A percentile compares a stretch with the other conserved stretches of the same genome.
Evolutionary conservation across 495 filamentous ascomycete species (phyloP).

Genomic region (Physcia stellaris): DNA sequence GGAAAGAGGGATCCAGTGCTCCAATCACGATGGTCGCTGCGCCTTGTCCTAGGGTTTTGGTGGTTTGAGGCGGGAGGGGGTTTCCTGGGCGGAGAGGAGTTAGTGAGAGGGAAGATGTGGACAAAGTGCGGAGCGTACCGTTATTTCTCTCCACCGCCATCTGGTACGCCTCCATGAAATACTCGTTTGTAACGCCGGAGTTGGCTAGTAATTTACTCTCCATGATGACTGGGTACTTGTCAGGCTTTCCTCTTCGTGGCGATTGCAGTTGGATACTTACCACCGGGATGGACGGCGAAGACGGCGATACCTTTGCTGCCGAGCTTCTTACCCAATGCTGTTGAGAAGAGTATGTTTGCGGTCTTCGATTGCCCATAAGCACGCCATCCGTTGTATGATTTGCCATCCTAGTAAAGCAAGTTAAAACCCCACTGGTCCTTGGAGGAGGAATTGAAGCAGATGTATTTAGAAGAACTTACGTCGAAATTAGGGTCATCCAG

Average conservation of each 20-base stretch:
- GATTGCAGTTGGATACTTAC: too few species aligned
- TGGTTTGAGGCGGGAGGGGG: too few species aligned
- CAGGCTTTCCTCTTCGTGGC: too few species aligned
- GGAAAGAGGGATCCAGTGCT: conserved; percentile 34
- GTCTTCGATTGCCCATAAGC: conserved; percentile 47
- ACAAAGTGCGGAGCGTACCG: too few species aligned
- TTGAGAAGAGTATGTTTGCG: conserved; percentile 22
- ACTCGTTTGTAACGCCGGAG: too few species aligned
- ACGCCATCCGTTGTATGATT: conserved; percentile 35
- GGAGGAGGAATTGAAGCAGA: background rate
- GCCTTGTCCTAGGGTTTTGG: conserved; percentile 39
- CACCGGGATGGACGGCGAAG: conserved; percentile 29
- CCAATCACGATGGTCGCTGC: conserved; percentile 44
- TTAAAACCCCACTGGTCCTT: background rate
- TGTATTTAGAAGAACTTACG: conserved; percentile 17
- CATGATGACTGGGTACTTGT: too few species aligned
- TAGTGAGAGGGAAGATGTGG: too few species aligned
- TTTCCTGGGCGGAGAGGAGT: too few species aligned
- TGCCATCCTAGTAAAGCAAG: conserved; percentile 26
- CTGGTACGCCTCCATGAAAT: too few species aligned
- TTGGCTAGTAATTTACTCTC: too few species aligned
- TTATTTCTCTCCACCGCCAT: too few species aligned
- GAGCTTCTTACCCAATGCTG: conserved; percentile 26
- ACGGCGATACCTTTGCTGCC: conserved; percentile 21
- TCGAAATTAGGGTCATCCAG: conserved; percentile 40